Evolutionary conservation across 352 stramenopile species (phyloP).

Genomic region (Phytophthora crassamura): DNA sequence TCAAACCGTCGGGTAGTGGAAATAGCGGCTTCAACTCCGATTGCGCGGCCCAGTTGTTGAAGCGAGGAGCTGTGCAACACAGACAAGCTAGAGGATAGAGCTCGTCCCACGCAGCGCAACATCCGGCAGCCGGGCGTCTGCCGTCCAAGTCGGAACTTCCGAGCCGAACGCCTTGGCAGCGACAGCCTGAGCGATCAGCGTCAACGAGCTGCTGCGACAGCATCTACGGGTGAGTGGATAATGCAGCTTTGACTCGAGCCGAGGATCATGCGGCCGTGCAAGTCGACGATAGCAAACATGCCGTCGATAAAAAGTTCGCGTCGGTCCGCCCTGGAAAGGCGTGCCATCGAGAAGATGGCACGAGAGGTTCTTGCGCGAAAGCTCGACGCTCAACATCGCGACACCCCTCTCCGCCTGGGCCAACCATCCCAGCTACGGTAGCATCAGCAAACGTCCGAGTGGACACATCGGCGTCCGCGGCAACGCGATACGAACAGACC

Average conservation of each 20-base stretch:
- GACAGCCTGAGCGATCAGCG: background rate
- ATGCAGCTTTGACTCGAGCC: slow-evolving; percentile 1
- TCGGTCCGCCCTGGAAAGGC: slow-evolving; percentile 32
- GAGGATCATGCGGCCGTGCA: slow-evolving; percentile 8
- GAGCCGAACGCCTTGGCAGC: background rate
- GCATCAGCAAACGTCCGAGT: too few relatives aligned
- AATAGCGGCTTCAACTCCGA: too few relatives aligned
- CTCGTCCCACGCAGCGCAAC: background rate
- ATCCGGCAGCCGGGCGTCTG: too few relatives aligned
- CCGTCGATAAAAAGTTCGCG: slow-evolving; percentile 20
- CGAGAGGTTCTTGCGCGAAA: background rate
- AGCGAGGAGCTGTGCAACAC: slow-evolving; percentile 9
- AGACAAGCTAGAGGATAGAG: slow-evolving; percentile 14
- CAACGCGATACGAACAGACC: too few relatives aligned
- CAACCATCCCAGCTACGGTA: background rate
- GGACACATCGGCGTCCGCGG: too few relatives aligned
- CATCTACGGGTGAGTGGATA: slow-evolving; percentile 20
- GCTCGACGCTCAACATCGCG: background rate
- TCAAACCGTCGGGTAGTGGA: too few relatives aligned
- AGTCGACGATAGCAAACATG: slow-evolving; percentile 9
- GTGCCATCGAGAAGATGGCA: slow-evolving; percentile 14
- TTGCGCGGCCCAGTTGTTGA: slow-evolving; percentile 14
- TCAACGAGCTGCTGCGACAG: background rate
- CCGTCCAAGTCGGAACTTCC: background rate
- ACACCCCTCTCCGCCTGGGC: background rate